Conservation (phyloP, 2,329 filamentous ascomycete species). For the Fusarium concolor region DNA sequence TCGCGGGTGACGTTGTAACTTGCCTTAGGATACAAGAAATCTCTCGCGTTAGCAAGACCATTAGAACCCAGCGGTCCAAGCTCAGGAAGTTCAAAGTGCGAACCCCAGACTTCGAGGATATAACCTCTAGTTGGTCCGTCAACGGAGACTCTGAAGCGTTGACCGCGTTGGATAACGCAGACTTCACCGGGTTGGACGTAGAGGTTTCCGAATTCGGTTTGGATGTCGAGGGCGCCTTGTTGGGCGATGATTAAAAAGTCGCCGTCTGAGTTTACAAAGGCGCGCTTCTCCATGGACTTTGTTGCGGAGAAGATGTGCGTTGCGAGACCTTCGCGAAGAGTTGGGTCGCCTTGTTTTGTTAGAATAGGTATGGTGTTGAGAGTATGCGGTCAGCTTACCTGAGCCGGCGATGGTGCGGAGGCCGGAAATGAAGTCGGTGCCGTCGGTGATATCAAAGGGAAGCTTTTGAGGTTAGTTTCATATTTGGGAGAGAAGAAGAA, state of each 20-base stretch:
- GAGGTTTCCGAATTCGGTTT: slow-evolving; percentile 74
- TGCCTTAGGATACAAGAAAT: slow-evolving; percentile 73
- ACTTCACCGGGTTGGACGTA: slow-evolving; percentile 77
- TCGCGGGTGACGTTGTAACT: slow-evolving; percentile 65
- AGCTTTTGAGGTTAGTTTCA: slow-evolving; percentile 12
- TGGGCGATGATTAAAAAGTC: slow-evolving; percentile 75
- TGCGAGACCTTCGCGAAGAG: slow-evolving; percentile 61
- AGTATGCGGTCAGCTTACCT: slow-evolving; percentile 29
- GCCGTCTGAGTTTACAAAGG: slow-evolving; percentile 70
- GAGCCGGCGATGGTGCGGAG: slow-evolving; percentile 62
- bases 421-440: slow-evolving; percentile 48
- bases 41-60: slow-evolving; percentile 72
- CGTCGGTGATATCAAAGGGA: slow-evolving; percentile 56
- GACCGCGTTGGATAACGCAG: slow-evolving; percentile 73
- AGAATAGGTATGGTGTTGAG: neutral
- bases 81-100: slow-evolving; percentile 73
- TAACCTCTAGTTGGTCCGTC: slow-evolving; percentile 73
- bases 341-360: slow-evolving; percentile 53
- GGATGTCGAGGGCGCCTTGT: slow-evolving; percentile 72
- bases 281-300: slow-evolving; percentile 58
- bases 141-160: slow-evolving; percentile 56
- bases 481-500: fast-evolving
- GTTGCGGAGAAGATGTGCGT: slow-evolving; percentile 62
- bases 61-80: slow-evolving; percentile 75
- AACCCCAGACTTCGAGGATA: slow-evolving; percentile 74